Evolutionary conservation across 2,329 filamentous ascomycete genomes (phyloP).

Genomic region (Exophiala aquamarina): DNA sequence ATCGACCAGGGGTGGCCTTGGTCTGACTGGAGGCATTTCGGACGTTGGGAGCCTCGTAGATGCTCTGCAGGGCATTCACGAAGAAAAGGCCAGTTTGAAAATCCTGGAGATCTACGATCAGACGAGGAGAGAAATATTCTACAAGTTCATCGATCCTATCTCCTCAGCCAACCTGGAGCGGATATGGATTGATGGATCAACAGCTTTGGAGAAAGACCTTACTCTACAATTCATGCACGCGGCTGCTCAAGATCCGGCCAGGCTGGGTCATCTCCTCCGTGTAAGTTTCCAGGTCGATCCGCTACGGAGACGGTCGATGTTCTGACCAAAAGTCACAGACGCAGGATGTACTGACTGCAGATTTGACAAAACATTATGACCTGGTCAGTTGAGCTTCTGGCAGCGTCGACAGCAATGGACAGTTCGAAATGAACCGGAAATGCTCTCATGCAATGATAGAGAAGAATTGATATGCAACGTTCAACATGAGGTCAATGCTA

Average conservation of each 20-base stretch:
- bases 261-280: not conserved
- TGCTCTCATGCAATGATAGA: slow-evolving; percentile 2
- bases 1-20: slow-evolving; percentile 52
- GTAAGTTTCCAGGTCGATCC: not conserved
- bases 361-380: slow-evolving; percentile 4
- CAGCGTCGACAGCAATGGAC: slow-evolving; percentile 1
- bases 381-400: not conserved
- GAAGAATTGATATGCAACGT: slow-evolving; percentile 1
- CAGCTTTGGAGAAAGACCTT: slow-evolving; percentile 1
- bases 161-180: slow-evolving; percentile 1
- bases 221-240: slow-evolving; percentile 1
- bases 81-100: slow-evolving; percentile 1
- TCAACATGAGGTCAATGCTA: slow-evolving; percentile 2
- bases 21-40: slow-evolving; percentile 61
- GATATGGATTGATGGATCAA: slow-evolving; percentile 2
- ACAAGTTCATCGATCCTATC: slow-evolving; percentile 1
- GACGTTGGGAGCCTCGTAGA: slow-evolving; percentile 40
- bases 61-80: slow-evolving; percentile 40
- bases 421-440: not conserved
- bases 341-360: slow-evolving; percentile 2
- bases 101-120: slow-evolving; percentile 1
- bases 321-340: not conserved
- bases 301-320: not conserved
- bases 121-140: not conserved
- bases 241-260: not conserved